phyloP scores from a whole-genome alignment of 2,329 filamentous ascomycete genomes.

The Microcyclospora pomicola region DNA sequence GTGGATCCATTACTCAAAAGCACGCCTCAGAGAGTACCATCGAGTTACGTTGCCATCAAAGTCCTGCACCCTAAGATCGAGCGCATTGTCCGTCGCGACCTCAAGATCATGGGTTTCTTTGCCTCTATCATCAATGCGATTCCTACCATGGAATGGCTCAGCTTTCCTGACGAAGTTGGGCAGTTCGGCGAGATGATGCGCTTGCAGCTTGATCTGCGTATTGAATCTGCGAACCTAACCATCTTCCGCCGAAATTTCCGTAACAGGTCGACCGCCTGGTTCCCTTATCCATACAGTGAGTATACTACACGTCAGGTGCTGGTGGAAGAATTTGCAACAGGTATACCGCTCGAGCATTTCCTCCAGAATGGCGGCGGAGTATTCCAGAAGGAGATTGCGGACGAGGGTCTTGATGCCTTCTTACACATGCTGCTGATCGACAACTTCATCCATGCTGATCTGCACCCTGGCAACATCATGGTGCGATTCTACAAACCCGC shows the following conservation, averaged over 20 bases:
- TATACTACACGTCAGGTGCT: slow-evolving; percentile 87
- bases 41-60: slow-evolving; percentile 87
- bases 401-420: slow-evolving; percentile 91
- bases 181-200: slow-evolving; percentile 99
- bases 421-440: slow-evolving; percentile 92
- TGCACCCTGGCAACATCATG: slow-evolving; percentile 98
- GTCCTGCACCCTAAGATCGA: slow-evolving; percentile 89
- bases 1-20: slow-evolving; percentile 80
- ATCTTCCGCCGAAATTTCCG: slow-evolving; percentile 86
- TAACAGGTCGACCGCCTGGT: slow-evolving; percentile 82
- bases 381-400: slow-evolving; percentile 86
- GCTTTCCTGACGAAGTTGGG: slow-evolving; percentile 79
- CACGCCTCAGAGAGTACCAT: slow-evolving; percentile 71
- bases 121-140: slow-evolving; percentile 70
- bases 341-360: slow-evolving; percentile 81
- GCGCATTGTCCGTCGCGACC: slow-evolving; percentile 73
- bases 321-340: slow-evolving; percentile 90
- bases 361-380: slow-evolving; percentile 81
- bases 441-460: slow-evolving; percentile 92
- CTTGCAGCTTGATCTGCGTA: slow-evolving; percentile 86
- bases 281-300: slow-evolving; percentile 83
- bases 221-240: slow-evolving; percentile 80
- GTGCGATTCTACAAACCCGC: slow-evolving; percentile 89
- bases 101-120: slow-evolving; percentile 90
- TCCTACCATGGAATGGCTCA: slow-evolving; percentile 94